These are phyloP conservation scores for Diaporthe citriasiana DNA, from an alignment of 2,329 filamentous ascomycete genomes.

Conservation along the genomic window DNA sequence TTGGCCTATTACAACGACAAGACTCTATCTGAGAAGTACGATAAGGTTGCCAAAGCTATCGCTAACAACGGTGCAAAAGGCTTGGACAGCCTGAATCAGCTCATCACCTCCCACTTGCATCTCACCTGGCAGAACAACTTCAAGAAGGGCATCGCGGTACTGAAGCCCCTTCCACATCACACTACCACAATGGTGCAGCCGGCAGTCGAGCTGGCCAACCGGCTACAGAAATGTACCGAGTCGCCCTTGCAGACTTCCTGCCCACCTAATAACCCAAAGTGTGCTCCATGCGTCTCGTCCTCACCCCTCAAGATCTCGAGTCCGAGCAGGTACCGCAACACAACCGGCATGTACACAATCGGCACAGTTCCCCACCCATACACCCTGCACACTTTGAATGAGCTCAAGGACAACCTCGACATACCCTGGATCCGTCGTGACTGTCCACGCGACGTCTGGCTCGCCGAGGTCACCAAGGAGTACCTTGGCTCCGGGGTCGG, in stretches of 20 bases:
- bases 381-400: constrained; percentile 79
- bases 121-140: constrained; percentile 87
- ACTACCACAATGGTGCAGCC: constrained; percentile 80
- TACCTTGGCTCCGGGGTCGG: constrained; percentile 75
- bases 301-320: constrained; percentile 77
- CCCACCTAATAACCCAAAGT: constrained; percentile 83
- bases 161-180: constrained; percentile 83
- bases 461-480: constrained; percentile 78
- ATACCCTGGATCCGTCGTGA: constrained; percentile 76
- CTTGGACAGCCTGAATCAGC: constrained; percentile 74
- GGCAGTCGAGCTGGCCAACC: constrained; percentile 79
- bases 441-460: constrained; percentile 83
- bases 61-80: constrained; percentile 70
- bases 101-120: constrained; percentile 90
- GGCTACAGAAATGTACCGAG: constrained; percentile 81
- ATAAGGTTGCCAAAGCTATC: constrained; percentile 74
- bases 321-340: constrained; percentile 78
- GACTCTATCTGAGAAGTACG: constrained; percentile 76
- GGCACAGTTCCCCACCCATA: constrained; percentile 93
- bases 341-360: constrained; percentile 81
- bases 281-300: constrained; percentile 78
- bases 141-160: constrained; percentile 80
- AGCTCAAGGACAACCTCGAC: constrained; percentile 72
- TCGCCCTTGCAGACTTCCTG: constrained; percentile 83
- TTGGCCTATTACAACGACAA: constrained; percentile 83